Base-by-base conservation (phyloP, 2,329 filamentous ascomycete genomes). In the Colletotrichum gloeosporioides region DNA sequence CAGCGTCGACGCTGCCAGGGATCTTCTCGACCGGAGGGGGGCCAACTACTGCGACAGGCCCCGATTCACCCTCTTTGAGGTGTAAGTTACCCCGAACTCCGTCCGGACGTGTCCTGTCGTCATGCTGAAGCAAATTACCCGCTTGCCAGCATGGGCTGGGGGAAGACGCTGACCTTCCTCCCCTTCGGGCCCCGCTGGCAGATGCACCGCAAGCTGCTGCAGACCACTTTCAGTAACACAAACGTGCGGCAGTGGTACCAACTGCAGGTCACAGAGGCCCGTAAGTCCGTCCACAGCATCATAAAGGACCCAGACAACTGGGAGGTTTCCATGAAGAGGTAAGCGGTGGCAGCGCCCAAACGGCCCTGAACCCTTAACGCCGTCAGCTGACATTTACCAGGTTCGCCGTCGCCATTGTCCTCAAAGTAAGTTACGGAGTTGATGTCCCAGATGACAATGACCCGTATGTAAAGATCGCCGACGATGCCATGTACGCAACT, bases 11-110 rank as follows among this genome's bases (percentile, higher is more conserved):
- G 83, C 85, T 4, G 87, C 87, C 27, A 78, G 81, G 7, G 87
- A 88, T n/a, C 80, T 89, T 6, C 81, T 89, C 7, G 87, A 88
- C 71, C 87, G 85, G 70, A 80, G 85, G 22, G 87, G 87, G 2
- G 82, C 82, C 75, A 89, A 87, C 75, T 89, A 87, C 77, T 82
- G 81, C 36, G 86, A 88, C 77, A 78, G 88, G 3, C 88, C 88
- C 10, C 83, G 85, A n/a, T 89, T 89, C 77, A 84, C 85, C 3
- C 78, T 86, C 4, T 85, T 85, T 64, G 82, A 86, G 66, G 81
- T 85, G 78, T 78, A 77, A 61, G 77, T 64, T 39, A 32, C 34
- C 29, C 55, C 29, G 29, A 31, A 27, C 31, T 13, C 22, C 36
- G 18, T 34, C 10, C 55, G 53, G 18, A 69, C 59, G 22, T 25